Evolutionary conservation across 2,329 filamentous ascomycete species (phyloP), one percentile per base, ranked within the genome.

Genomic region (Shiraia sp.): DNA sequence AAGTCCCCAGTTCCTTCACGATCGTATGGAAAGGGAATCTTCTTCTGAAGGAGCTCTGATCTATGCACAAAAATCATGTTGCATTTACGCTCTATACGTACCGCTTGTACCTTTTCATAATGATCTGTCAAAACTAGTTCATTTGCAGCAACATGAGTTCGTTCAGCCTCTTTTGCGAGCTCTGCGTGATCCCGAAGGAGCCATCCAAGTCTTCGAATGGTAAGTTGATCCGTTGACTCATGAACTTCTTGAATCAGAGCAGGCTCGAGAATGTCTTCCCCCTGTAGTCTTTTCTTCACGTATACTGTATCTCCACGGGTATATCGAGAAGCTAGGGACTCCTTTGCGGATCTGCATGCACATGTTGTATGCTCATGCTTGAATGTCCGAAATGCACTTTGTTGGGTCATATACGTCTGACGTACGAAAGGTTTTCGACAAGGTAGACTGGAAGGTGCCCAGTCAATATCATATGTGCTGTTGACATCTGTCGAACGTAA

Each of bases 1-100:
- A 78, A 77, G 46, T 87, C 81, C 0, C 84, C 86, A 0, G 77
- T 79, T 0, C 88, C 88, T 14, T 78, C 71, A 1, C 81, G 74
- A 49, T 82, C 72, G 61, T 90, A 93, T 0, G 87, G 87, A 0
- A 75, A 68, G 0, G 80, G 77, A 3, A 91, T 74, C 0, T 56
- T 42, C 2, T 45, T 15, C 1, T 36, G 12, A 2, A 47, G 22
- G 2, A 65, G 39, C 8, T 79, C 70, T 0, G 57, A 55, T 1
- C 61, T 50, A 0, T 45, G 57, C 45, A 83, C 85, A 45, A 77
- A 77, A 0, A 82, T 75, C 1, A 92, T 69, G 1, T 80, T 63
- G 47, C 87, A 92, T 10, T 65, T 74, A 3, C 80, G 73, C 1
- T 76, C 50, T 5, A 91, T 75, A 1, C 63, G 66, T 0, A 58